Evolutionary conservation across 2,329 filamentous ascomycete genomes (phyloP), one percentile per base, ranked within the genome.

Genomic region (Paraconiothyrium brasiliense): DNA sequence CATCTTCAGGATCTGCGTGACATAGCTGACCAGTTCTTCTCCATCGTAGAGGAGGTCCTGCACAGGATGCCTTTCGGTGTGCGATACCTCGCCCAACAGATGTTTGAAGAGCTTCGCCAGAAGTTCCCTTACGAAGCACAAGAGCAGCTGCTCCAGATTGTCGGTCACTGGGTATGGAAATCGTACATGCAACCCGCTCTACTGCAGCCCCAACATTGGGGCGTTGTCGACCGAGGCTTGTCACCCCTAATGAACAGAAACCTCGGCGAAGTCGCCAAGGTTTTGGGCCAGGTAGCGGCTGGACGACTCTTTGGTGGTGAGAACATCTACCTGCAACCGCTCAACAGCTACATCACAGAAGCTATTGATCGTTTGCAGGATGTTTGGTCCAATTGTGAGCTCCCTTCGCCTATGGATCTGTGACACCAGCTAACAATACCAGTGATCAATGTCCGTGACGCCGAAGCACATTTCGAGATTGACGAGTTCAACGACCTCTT

Each of bases 401-500:
- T 37, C 49, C 13, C 30, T 11, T 16, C 13, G 59, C 13, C 27
- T 2, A 16, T 49, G 55, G 35, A 20, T 1, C 16, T 35, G 30
- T 14, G 20, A 44, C 51, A 20, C 22, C 27, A 64, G 57, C 80
- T 84, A 76, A 84, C 71, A 41, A 41, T 27, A 49, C 43, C 65
- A 85, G 84, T 98, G 63, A 92, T 99, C 67, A 88, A 90, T 13
- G 92, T 98, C 13, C 89, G 91, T 14, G 90, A 95, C 71, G 92
- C 93, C 0, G 95, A 99, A 79, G 86, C 88, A 56, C 95, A 95
- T 27, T 99, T 98, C 75, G 94, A 98, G 78, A 97, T 99, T 76
- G 95, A 99, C 76, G 95, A 98, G 77, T 99, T 95, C 86, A 98
- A 97, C 76, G 95, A 99, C 74, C 86, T 99, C 7, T 98, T 98